These are phyloP conservation scores for Tylopilus cervinicoccineus DNA, from an alignment of 768 basidiomycete genomes.

Conservation along the genomic window DNA sequence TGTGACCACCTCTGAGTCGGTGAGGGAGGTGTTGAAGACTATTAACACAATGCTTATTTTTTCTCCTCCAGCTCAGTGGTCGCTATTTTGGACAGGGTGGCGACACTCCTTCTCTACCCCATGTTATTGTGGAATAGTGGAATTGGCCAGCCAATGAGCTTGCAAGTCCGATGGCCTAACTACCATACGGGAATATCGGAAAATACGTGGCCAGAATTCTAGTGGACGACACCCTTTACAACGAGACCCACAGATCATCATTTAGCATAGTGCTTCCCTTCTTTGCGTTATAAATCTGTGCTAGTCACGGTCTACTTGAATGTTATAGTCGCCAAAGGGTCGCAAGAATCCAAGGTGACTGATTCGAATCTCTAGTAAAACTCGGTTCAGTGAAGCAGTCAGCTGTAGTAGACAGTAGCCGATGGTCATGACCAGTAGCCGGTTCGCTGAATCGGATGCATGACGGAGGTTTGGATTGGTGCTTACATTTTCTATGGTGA, in stretches of 20 bases:
- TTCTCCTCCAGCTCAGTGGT: background rate
- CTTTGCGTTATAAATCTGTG: background rate
- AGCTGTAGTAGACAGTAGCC: too few relatives aligned
- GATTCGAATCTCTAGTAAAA: too few relatives aligned
- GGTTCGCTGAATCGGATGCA: too few relatives aligned
- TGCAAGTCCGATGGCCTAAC: background rate
- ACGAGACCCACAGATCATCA: background rate
- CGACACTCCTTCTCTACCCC: background rate
- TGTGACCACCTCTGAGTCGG: constrained; percentile 20
- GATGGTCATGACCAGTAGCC: too few relatives aligned
- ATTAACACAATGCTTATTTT: background rate
- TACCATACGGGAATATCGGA: background rate
- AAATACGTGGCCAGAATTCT: background rate
- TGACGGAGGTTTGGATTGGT: too few relatives aligned
- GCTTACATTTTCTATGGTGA: too few relatives aligned
- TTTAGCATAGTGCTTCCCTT: background rate
- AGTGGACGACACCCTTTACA: background rate
- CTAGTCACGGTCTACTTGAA: constrained; percentile 19
- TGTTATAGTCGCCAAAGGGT: too few relatives aligned
- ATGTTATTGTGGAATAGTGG: background rate
- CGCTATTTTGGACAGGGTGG: background rate
- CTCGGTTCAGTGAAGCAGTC: too few relatives aligned
- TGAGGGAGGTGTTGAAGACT: background rate
- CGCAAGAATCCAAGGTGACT: too few relatives aligned
- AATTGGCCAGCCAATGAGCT: background rate